phyloP scores from a whole-genome alignment of 371 early-diverging fungal genomes.

The Actinomortierella ambigua region DNA sequence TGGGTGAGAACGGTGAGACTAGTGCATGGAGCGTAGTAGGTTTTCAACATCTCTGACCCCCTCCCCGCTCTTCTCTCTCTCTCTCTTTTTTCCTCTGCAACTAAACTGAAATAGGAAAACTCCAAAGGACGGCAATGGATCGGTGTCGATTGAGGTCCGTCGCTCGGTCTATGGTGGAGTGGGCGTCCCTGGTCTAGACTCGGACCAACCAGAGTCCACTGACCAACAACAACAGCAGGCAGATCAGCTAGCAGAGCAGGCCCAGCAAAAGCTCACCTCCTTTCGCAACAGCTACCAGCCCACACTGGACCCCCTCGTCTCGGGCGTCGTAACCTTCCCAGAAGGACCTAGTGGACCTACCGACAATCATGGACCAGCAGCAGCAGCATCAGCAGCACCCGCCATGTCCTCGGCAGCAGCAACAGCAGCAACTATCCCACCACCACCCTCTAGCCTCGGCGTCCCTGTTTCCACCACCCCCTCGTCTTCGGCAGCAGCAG shows the following conservation, averaged over 20 bases:
- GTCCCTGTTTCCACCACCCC: constrained; percentile 7
- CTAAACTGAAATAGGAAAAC: too few species aligned
- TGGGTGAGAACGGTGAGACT: too few species aligned
- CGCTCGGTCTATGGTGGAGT: constrained; percentile 13
- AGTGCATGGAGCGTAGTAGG: too few species aligned
- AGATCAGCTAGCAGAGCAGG: constrained; percentile 9
- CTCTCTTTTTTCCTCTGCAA: not conserved
- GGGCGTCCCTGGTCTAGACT: too few species aligned
- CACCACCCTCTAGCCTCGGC: constrained; percentile 2
- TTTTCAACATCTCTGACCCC: not conserved
- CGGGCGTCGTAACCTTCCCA: too few species aligned
- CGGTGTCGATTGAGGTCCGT: constrained; percentile 30
- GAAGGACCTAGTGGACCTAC: too few species aligned
- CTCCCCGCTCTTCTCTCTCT: not conserved
- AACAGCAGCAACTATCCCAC: too few species aligned
- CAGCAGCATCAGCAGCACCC: too few species aligned
- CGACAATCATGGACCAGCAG: too few species aligned
- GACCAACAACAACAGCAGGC: constrained; percentile 43
- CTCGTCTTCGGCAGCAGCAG: constrained; percentile 4
- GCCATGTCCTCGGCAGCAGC: too few species aligned
- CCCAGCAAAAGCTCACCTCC: too few species aligned
- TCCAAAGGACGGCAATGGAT: constrained; percentile 19
- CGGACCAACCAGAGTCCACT: constrained; percentile 39
- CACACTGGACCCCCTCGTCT: too few species aligned
- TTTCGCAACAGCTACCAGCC: constrained; percentile 29